phyloP scores from a whole-genome alignment of 2,329 filamentous ascomycete species.

The Epichloe hybrida region DNA sequence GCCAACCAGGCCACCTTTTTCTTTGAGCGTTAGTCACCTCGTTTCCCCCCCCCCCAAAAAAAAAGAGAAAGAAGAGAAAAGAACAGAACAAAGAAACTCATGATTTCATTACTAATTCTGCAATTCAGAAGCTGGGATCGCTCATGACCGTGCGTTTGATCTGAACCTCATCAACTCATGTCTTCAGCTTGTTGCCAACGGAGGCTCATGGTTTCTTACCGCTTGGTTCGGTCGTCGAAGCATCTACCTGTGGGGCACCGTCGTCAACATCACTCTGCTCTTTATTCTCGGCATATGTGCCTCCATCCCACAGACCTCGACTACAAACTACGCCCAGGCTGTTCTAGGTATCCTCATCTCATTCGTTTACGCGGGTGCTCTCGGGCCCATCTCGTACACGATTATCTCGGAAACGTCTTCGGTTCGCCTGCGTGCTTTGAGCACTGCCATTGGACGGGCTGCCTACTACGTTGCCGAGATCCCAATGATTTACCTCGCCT shows the following conservation, averaged over 20 bases:
- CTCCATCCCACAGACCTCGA: conserved; percentile 17
- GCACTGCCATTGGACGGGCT: conserved; percentile 23
- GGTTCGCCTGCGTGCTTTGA: conserved; percentile 27
- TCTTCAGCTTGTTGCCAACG: conserved; percentile 21
- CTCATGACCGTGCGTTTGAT: conserved; percentile 10
- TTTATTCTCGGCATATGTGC: conserved; percentile 23
- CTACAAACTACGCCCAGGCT: conserved; percentile 25
- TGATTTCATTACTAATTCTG: background rate
- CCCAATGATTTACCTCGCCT: conserved; percentile 26
- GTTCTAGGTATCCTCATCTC: conserved; percentile 24
- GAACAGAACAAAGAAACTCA: background rate
- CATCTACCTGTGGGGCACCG: conserved; percentile 25
- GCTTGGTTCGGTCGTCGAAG: conserved; percentile 25
- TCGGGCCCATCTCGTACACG: conserved; percentile 27
- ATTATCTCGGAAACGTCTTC: conserved; percentile 30
- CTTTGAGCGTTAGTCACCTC: conserved; percentile 26
- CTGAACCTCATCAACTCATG: conserved; percentile 16
- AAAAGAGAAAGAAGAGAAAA: no score
- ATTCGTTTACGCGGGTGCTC: conserved; percentile 22
- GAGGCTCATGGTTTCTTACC: conserved; percentile 20
- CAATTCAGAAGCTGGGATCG: conserved; percentile 9
- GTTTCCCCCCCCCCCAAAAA: no score
- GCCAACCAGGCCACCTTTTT: conserved; percentile 50
- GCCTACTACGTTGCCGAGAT: conserved; percentile 29
- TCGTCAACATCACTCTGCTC: conserved; percentile 20